A percentile compares a stretch with the other conserved stretches of the same genome.
Evolutionary conservation across 2,329 filamentous ascomycete species (phyloP).

Genomic region (Leptographium wingfieldii): DNA sequence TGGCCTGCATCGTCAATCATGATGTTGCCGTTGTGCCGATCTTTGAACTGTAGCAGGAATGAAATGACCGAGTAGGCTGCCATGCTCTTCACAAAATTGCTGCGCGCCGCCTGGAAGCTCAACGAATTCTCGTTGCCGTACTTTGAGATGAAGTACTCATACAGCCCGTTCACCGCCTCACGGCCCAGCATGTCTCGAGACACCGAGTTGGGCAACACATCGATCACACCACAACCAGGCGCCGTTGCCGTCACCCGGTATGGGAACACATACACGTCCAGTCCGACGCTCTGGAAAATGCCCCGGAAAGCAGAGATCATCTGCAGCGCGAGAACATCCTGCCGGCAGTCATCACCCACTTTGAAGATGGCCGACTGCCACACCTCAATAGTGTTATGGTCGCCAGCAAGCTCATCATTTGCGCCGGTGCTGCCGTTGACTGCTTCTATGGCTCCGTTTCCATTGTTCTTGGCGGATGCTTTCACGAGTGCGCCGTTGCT

Average conservation of each 20-base stretch:
- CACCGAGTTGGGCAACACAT: conserved; percentile 94
- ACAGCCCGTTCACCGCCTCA: conserved; percentile 93
- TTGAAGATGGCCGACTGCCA: conserved; percentile 99
- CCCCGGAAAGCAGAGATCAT: conserved; percentile 97
- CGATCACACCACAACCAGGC: conserved; percentile 94
- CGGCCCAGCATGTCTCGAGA: conserved; percentile 97
- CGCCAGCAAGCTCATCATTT: conserved; percentile 8
- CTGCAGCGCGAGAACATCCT: conserved; percentile 91
- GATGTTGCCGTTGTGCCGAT: conserved; percentile 98
- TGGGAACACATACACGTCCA: conserved; percentile 94
- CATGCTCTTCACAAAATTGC: conserved; percentile 99
- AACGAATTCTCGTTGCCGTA: conserved; percentile 95
- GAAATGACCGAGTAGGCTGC: conserved; percentile 96
- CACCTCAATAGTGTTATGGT: conserved; percentile 63
- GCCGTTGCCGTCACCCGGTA: conserved; percentile 96
- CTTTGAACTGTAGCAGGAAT: conserved; percentile 96
- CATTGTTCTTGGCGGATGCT: conserved; percentile 16
- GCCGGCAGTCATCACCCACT: conserved; percentile 94
- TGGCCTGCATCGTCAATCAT: conserved; percentile 98
- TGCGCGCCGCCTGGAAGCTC: conserved; percentile 85
- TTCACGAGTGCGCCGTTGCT: conserved; percentile 7
- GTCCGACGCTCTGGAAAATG: conserved; percentile 87
- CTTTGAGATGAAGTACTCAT: conserved; percentile 96
- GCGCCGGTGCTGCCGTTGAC: not conserved
- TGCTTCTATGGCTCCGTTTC: conserved; percentile 14